Evolutionary conservation across 2,329 filamentous ascomycete genomes (phyloP).

Genomic region (Aspergillus cejpii): DNA sequence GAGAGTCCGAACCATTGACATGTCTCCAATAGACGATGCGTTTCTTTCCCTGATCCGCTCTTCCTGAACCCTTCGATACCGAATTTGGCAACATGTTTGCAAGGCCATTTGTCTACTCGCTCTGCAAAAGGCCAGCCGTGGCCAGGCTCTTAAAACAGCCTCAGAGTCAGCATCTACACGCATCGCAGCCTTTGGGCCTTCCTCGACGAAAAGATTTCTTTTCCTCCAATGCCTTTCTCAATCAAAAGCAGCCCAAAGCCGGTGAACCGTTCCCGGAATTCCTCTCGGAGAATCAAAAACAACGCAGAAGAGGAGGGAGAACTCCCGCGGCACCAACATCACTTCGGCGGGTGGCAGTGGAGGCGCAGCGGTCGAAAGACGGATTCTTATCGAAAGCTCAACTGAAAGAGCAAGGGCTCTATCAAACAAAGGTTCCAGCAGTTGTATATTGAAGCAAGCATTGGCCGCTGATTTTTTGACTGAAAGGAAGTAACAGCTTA

Average conservation of each 20-base stretch:
- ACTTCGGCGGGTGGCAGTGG: constrained; percentile 74
- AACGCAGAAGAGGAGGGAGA: constrained; percentile 46
- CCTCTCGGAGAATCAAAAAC: constrained; percentile 23
- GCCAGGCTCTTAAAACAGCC: constrained; percentile 23
- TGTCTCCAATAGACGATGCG: no score
- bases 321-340: constrained; percentile 61
- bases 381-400: constrained; percentile 46
- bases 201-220: constrained; percentile 58
- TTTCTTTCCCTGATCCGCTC: no score
- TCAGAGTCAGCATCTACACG: constrained; percentile 32
- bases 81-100: constrained; percentile 25
- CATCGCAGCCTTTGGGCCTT: constrained; percentile 29
- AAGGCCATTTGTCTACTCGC: constrained; percentile 26
- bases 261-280: constrained; percentile 14
- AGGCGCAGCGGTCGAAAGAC: constrained; percentile 62
- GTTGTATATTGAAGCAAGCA: constrained; percentile 2
- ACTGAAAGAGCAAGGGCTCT: constrained; percentile 30
- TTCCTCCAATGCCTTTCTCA: constrained; percentile 56
- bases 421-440: constrained; percentile 33
- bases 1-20: no score
- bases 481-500: constrained; percentile 54
- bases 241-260: constrained; percentile 29
- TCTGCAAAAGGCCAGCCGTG: constrained; percentile 27
- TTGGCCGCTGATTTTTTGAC: constrained; percentile 9
- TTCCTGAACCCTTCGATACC: not conserved